These are phyloP conservation scores for Rhododendron williamsianum DNA, from an alignment of 148 eudicot species.

Conservation along the genomic window DNA sequence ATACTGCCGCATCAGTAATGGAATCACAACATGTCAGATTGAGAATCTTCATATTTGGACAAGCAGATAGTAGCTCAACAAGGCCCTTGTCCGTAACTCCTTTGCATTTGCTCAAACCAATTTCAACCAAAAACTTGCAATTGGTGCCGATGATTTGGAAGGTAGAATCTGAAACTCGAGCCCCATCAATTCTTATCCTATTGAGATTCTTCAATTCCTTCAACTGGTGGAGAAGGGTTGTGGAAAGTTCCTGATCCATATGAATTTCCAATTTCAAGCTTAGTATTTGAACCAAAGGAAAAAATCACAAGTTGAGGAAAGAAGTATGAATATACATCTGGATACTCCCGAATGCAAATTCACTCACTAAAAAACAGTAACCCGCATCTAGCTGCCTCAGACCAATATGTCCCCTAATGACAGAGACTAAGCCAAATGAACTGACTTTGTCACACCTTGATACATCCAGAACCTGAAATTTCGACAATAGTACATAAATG, in stretches of 20 bases:
- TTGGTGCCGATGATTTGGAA: slow-evolving; percentile 35
- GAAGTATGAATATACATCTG: background rate
- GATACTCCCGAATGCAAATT: slow-evolving; percentile 4
- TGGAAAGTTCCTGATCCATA: slow-evolving; percentile 51
- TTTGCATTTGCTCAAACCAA: slow-evolving; percentile 71
- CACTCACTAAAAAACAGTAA: slow-evolving; percentile 72
- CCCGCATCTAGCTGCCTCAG: slow-evolving; percentile 52
- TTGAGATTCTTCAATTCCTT: slow-evolving; percentile 40
- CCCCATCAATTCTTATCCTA: slow-evolving; percentile 53
- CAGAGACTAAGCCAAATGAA: slow-evolving; percentile 41
- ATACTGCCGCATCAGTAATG: slow-evolving; percentile 56
- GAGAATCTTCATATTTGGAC: slow-evolving; percentile 39
- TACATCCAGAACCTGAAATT: slow-evolving; percentile 49
- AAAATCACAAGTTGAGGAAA: background rate
- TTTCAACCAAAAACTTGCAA: slow-evolving; percentile 44
- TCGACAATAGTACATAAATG: background rate
- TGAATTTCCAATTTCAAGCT: slow-evolving; percentile 1
- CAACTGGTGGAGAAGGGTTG: slow-evolving; percentile 29
- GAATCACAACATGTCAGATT: slow-evolving; percentile 64
- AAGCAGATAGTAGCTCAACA: slow-evolving; percentile 37
- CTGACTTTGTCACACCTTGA: slow-evolving; percentile 64
- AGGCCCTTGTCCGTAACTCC: slow-evolving; percentile 51
- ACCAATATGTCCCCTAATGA: slow-evolving; percentile 40
- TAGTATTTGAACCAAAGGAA: background rate
- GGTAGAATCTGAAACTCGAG: slow-evolving; percentile 40